Percentiles rank a stretch among this genome's conserved stretches.
These are phyloP conservation scores for Paraconiothyrium sp. DNA, from an alignment of 2,329 filamentous ascomycete species.

Conservation along the genomic window DNA sequence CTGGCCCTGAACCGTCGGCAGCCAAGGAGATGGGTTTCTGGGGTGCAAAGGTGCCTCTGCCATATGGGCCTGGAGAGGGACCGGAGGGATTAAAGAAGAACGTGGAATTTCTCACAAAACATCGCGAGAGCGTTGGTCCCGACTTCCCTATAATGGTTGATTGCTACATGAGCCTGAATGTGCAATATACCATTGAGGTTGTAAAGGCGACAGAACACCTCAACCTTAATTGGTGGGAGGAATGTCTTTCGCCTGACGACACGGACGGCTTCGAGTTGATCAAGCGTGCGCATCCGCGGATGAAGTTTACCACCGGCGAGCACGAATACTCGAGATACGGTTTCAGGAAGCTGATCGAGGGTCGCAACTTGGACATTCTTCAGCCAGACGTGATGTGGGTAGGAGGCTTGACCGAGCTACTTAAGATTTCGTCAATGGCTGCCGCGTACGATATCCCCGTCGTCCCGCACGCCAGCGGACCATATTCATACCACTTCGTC, in stretches of 20 bases:
- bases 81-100: conserved; percentile 85
- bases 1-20: conserved; percentile 81
- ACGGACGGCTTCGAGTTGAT: conserved; percentile 89
- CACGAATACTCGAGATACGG: conserved; percentile 95
- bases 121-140: conserved; percentile 83
- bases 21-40: conserved; percentile 89
- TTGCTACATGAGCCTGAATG: conserved; percentile 96
- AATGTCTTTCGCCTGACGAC: conserved; percentile 90
- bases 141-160: conserved; percentile 95
- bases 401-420: conserved; percentile 88
- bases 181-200: conserved; percentile 90
- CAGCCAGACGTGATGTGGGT: conserved; percentile 99
- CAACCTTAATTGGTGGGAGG: conserved; percentile 97
- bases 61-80: conserved; percentile 89
- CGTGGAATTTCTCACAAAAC: conserved; percentile 84
- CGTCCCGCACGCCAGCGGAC: conserved; percentile 91
- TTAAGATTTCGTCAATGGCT: conserved; percentile 88
- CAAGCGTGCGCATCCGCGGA: conserved; percentile 86
- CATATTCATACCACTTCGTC: conserved; percentile 96
- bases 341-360: conserved; percentile 93
- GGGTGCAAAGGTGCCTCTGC: conserved; percentile 88
- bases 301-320: conserved; percentile 96
- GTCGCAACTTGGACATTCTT: conserved; percentile 90
- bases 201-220: conserved; percentile 84
- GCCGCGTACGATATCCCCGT: conserved; percentile 94